Evolutionary conservation across 306 rosid genomes (phyloP), one percentile per base, ranked within the genome.

Genomic region (Urtica urens): DNA sequence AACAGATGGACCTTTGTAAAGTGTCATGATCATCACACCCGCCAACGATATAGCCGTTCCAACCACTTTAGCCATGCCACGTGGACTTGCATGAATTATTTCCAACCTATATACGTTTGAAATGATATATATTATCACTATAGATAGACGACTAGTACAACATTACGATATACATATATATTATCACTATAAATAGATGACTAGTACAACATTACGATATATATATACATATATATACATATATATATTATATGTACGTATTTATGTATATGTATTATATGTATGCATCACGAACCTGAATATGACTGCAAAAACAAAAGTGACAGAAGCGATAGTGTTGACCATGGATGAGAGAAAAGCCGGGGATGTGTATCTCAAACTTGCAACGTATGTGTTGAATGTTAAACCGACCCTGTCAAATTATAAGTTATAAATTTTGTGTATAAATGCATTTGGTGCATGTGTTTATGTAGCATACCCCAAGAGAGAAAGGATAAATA

Each of bases 11-110:
- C 97, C 93, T 19, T 72, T 84, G 63, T 78, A 90, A 39, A 90
- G 67, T 51, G 95, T 84, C 95, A 90, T 81, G 15, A 61, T 72
- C 78, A 62, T 68, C 13, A 72, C 95, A 33, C 97, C 97, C 7
- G 66, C 84, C 18, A 90, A 69, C 42, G 90, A 88, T 16, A 81
- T 48, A 19, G 72, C 29, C 8, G 84, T 81, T 23, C 97, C 93
- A 8, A 77, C 13, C 42, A 74, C 82, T 70, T 88, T 81, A 4
- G 90, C 90, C 23, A 70, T 25, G 7, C 90, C 86, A 0, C 71
- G 74, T 23, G 75, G 69, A 41, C 70, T 58, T 42, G 52, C 31
- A 56, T 81, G 13, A 61, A 78, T 70, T 44, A 84, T 27, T 51
- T 84, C 95, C 45, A 70, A 49, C 74, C 94, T 87, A 62, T 38